These are phyloP conservation scores for Puccinia polysora DNA, from an alignment of 1,284 basidiomycete species.

Conservation along the genomic window DNA sequence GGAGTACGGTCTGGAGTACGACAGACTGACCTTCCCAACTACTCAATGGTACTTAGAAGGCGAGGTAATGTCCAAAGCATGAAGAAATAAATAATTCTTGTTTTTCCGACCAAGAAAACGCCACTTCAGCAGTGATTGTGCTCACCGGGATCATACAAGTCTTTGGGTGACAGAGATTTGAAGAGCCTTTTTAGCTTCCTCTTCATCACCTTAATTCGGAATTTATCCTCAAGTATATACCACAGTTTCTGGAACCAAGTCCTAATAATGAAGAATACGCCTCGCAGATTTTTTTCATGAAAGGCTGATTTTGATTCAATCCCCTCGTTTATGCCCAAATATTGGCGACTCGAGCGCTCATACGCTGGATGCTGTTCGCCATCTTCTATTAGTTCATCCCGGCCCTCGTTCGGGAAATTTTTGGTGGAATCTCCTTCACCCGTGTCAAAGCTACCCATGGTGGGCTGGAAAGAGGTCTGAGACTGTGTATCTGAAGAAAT, in stretches of 20 bases:
- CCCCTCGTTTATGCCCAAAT: background rate
- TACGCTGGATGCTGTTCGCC: too few relatives aligned
- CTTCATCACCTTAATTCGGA: background rate
- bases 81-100: background rate
- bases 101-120: background rate
- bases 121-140: background rate
- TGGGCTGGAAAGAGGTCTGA: too few relatives aligned
- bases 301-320: background rate
- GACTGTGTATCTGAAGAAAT: too few relatives aligned
- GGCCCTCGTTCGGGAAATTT: too few relatives aligned
- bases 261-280: background rate
- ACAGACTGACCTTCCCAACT: slow-evolving; percentile 30
- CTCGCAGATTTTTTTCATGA: background rate
- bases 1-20: too few relatives aligned
- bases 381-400: too few relatives aligned
- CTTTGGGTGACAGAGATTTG: background rate
- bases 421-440: too few relatives aligned
- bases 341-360: too few relatives aligned
- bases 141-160: background rate
- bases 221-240: background rate
- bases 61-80: background rate
- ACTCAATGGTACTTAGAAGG: slow-evolving; percentile 10
- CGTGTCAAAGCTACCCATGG: too few relatives aligned
- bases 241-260: background rate
- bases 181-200: background rate